Conservation (phyloP, 2,329 filamentous ascomycete genomes). For the Stylonectria norvegica region DNA sequence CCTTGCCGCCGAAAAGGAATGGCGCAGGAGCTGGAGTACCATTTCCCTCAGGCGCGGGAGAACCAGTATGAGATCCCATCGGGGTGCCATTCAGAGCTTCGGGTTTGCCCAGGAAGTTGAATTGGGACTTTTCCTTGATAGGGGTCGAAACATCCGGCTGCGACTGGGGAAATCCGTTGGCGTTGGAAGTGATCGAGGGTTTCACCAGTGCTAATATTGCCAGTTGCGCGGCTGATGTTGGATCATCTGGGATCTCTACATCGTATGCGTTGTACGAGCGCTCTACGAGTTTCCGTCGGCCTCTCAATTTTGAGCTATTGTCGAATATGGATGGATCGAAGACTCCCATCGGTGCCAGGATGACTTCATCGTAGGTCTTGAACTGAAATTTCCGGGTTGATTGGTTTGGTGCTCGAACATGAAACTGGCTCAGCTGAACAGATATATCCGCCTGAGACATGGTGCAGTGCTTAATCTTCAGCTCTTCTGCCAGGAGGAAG, state of each 20-base stretch:
- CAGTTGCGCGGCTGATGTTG: constrained; percentile 77
- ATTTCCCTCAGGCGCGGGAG: constrained; percentile 75
- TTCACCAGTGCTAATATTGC: constrained; percentile 59
- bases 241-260: constrained; percentile 80
- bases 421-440: constrained; percentile 84
- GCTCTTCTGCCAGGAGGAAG: constrained; percentile 87
- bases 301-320: constrained; percentile 71
- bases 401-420: constrained; percentile 82
- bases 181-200: constrained; percentile 50
- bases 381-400: constrained; percentile 91
- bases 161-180: constrained; percentile 42
- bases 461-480: constrained; percentile 90
- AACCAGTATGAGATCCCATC: constrained; percentile 79
- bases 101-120: constrained; percentile 64
- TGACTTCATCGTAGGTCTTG: constrained; percentile 95
- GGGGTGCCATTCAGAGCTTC: constrained; percentile 75
- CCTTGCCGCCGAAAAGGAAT: constrained; percentile 51
- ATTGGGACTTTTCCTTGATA: constrained; percentile 61
- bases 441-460: constrained; percentile 87
- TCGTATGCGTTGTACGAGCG: constrained; percentile 94
- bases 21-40: constrained; percentile 62
- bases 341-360: constrained; percentile 91
- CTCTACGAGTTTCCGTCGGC: constrained; percentile 76
- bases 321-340: constrained; percentile 89
- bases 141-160: constrained; percentile 54